Evolutionary conservation across 2,329 filamentous ascomycete genomes (phyloP).

Genomic region (Fusarium torreyae): DNA sequence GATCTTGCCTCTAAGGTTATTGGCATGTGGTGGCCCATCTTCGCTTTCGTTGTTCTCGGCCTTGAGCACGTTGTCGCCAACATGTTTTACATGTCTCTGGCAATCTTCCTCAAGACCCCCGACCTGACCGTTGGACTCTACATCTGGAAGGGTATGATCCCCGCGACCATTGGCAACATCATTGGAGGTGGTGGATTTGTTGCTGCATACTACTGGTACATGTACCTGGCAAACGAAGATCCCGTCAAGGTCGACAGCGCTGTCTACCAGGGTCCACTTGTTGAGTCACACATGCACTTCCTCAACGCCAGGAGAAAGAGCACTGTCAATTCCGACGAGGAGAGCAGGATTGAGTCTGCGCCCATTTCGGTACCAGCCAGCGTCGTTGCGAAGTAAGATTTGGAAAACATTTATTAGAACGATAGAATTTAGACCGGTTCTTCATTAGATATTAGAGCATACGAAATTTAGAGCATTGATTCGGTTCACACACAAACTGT

Average conservation of each 20-base stretch:
- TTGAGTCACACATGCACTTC: constrained; percentile 24
- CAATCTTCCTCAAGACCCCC: constrained; percentile 64
- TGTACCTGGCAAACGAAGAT: constrained; percentile 39
- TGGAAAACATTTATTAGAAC: not conserved
- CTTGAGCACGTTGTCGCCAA: constrained; percentile 72
- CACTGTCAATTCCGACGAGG: constrained; percentile 29
- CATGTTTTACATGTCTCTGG: constrained; percentile 68
- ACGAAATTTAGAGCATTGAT: not conserved
- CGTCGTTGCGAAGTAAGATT: not conserved
- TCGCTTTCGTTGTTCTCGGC: constrained; percentile 67
- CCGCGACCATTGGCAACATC: constrained; percentile 67
- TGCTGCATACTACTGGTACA: constrained; percentile 56
- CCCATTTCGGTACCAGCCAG: constrained; percentile 21
- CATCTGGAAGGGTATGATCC: constrained; percentile 71
- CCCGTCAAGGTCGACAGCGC: constrained; percentile 30
- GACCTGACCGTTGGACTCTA: constrained; percentile 64
- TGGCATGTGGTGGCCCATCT: constrained; percentile 70
- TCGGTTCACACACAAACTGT: accelerated
- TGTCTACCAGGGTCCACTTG: constrained; percentile 22
- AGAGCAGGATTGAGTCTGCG: constrained; percentile 31
- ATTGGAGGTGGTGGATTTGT: constrained; percentile 68
- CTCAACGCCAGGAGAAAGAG: constrained; percentile 16
- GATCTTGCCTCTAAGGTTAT: constrained; percentile 68
- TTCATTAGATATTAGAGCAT: not conserved
- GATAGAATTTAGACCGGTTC: not conserved